Percentiles rank a stretch among this genome's conserved stretches.
Conservation (phyloP, 306 rosid genomes). For the Castanea crenata region DNA sequence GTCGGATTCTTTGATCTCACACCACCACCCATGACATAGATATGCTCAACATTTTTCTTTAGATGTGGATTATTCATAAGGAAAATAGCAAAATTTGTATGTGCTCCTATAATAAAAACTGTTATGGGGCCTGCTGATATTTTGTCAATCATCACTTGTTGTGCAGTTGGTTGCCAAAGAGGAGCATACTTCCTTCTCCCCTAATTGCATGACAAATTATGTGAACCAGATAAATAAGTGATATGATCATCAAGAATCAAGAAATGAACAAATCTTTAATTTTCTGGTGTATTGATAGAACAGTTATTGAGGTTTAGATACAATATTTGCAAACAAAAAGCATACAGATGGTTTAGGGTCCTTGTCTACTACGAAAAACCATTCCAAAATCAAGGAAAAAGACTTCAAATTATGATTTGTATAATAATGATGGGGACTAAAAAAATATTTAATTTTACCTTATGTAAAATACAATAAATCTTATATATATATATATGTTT, state of each 20-base stretch:
- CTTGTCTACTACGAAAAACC: not conserved
- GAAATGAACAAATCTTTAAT: not conserved
- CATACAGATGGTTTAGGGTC: not conserved
- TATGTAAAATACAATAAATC: not conserved
- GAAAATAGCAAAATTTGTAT: slow-evolving; percentile 81
- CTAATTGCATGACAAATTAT: slow-evolving; percentile 40
- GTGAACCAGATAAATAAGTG: slow-evolving; percentile 6
- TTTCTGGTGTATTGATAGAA: not conserved
- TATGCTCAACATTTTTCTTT: slow-evolving; percentile 75
- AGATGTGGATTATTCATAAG: slow-evolving; percentile 81
- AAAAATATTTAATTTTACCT: not conserved
- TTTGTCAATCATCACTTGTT: slow-evolving; percentile 83
- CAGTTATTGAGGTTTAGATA: not conserved
- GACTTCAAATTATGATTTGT: not conserved
- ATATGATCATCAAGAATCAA: slow-evolving; percentile 6
- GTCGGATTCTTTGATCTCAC: slow-evolving; percentile 81
- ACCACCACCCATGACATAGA: slow-evolving; percentile 91
- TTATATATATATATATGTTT: not conserved
- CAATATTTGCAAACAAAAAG: not conserved
- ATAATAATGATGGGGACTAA: too few relatives aligned
- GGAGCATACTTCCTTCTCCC: slow-evolving; percentile 74
- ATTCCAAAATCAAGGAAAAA: not conserved
- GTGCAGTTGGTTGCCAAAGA: slow-evolving; percentile 63
- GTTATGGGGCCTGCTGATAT: slow-evolving; percentile 75
- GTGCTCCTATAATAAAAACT: slow-evolving; percentile 57